These are phyloP conservation scores for Colletotrichum sp. DNA, from an alignment of 2,329 filamentous ascomycete species.

Conservation along the genomic window DNA sequence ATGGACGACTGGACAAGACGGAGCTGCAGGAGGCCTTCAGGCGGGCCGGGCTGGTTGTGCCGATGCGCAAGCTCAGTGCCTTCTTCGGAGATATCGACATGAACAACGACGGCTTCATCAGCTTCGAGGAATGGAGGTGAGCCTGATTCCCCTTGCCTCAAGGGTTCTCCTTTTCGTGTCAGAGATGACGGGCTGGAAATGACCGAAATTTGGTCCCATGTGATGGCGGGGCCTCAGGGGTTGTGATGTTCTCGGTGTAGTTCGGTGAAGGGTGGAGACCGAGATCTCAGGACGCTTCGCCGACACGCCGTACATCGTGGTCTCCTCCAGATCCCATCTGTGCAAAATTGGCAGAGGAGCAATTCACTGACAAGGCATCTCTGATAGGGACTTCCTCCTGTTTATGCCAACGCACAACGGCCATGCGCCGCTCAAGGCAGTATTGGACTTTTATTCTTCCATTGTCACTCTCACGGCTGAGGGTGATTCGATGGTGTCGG, in stretches of 20 bases:
- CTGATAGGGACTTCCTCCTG: conserved; percentile 82
- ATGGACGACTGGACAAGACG: conserved; percentile 85
- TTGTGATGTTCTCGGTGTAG: neutral
- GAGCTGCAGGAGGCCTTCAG: conserved; percentile 83
- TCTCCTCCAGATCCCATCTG: neutral
- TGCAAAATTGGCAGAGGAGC: neutral
- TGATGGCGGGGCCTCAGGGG: neutral
- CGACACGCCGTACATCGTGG: neutral
- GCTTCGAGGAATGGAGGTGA: conserved; percentile 96
- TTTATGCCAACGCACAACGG: conserved; percentile 76
- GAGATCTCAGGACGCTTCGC: neutral
- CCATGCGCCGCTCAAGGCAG: conserved; percentile 75
- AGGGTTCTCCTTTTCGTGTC: neutral
- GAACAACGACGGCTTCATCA: conserved; percentile 87
- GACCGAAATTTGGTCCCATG: neutral
- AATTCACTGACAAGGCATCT: neutral
- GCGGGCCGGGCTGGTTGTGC: conserved; percentile 78
- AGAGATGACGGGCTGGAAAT: neutral
- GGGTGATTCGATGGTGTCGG: conserved; percentile 91
- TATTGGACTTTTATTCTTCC: conserved; percentile 90
- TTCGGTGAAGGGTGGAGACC: neutral
- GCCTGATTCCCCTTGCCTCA: conserved; percentile 29
- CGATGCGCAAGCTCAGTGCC: conserved; percentile 75
- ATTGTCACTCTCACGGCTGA: conserved; percentile 90
- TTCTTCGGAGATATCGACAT: conserved; percentile 92